Evolutionary conservation across 495 filamentous ascomycete genomes (phyloP).

Genomic region (Penicillium silybi): DNA sequence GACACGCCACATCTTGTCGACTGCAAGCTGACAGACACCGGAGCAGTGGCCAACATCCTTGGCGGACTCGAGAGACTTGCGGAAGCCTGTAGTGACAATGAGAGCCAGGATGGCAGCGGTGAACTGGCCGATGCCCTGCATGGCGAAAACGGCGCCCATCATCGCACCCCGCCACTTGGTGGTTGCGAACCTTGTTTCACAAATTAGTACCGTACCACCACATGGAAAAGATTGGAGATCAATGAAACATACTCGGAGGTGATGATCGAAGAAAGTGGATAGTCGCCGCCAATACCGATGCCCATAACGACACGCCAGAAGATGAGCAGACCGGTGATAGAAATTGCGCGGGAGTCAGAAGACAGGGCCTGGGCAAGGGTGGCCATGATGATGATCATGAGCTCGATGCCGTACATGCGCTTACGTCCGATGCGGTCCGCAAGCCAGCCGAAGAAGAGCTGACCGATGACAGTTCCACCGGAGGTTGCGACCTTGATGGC

Average conservation of each 20-base stretch:
- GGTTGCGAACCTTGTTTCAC: conserved; percentile 61
- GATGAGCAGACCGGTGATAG: conserved; percentile 71
- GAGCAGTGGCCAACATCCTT: conserved; percentile 48
- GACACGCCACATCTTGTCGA: conserved; percentile 84
- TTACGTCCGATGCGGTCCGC: conserved; percentile 78
- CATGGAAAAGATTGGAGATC: not conserved
- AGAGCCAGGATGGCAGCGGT: conserved; percentile 66
- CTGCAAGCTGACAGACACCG: conserved; percentile 62
- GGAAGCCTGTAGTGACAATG: conserved; percentile 70
- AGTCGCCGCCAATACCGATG: conserved; percentile 81
- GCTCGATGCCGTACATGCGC: conserved; percentile 82
- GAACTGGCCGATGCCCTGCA: conserved; percentile 79
- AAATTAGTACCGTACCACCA: conserved; percentile 1
- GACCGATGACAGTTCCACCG: conserved; percentile 79
- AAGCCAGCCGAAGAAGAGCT: conserved; percentile 75
- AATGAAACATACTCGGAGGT: conserved; percentile 61
- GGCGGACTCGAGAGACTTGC: conserved; percentile 55
- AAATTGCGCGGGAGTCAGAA: conserved; percentile 62
- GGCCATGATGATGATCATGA: conserved; percentile 83
- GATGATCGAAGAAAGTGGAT: conserved; percentile 80
- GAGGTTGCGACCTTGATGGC: conserved; percentile 89
- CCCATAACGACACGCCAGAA: conserved; percentile 91
- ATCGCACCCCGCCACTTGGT: conserved; percentile 83
- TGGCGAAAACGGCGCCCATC: conserved; percentile 84
- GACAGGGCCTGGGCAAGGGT: conserved; percentile 73